Percentiles rank a stretch among this genome's conserved stretches.
Conservation (phyloP, 1,139 yeast genomes). For the Kazachstania sp. region DNA sequence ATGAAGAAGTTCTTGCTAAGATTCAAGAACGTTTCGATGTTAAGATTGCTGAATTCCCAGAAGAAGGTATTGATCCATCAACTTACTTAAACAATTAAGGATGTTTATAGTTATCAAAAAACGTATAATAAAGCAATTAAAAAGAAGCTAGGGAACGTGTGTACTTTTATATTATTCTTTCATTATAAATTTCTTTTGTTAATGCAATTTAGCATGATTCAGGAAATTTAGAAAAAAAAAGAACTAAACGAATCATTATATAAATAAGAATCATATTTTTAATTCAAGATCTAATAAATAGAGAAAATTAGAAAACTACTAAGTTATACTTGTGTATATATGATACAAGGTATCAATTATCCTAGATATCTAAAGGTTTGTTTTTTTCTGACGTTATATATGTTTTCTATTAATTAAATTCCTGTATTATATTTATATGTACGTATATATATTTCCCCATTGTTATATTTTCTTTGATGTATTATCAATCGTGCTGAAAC, state of each 20-base stretch:
- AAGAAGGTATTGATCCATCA: constrained; percentile 95
- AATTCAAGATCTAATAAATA: neutral
- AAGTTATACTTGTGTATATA: too few species aligned
- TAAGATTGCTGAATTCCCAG: constrained; percentile 65
- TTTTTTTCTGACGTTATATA: too few species aligned
- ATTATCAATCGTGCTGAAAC: constrained; percentile 21
- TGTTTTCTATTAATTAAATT: too few species aligned
- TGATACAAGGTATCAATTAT: too few species aligned
- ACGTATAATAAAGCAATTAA: too few species aligned
- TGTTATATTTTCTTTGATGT: neutral
- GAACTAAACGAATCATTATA: neutral
- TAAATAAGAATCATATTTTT: neutral
- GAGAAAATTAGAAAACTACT: too few species aligned
- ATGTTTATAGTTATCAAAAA: neutral
- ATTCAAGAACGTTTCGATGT: constrained; percentile 98
- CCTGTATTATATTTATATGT: too few species aligned
- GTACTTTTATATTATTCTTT: neutral
- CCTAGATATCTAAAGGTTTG: too few species aligned
- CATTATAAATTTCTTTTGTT: neutral
- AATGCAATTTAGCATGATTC: neutral
- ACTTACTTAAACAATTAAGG: constrained; percentile 89
- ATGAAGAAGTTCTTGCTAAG: constrained; percentile 81
- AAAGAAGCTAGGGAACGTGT: neutral
- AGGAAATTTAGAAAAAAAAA: neutral
- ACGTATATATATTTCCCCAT: neutral